These are phyloP conservation scores for Cinnamomum chago DNA, from an alignment of 164 flowering plant genomes.

Conservation along the genomic window DNA sequence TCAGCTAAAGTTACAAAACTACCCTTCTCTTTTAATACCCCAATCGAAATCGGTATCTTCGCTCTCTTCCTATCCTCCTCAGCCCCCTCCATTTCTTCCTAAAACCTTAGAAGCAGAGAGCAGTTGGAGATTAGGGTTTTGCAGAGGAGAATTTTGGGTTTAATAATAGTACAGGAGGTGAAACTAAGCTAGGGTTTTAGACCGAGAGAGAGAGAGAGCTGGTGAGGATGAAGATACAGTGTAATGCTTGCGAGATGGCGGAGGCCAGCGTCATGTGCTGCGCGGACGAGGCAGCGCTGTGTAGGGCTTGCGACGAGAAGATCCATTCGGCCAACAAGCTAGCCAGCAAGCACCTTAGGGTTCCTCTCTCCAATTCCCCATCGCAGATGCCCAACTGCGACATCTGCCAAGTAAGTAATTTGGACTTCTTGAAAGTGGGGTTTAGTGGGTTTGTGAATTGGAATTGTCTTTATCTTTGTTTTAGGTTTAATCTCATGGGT, in stretches of 20 bases:
- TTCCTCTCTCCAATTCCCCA: conserved; percentile 54
- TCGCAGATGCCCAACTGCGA: conserved; percentile 85
- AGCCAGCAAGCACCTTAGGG: conserved; percentile 83
- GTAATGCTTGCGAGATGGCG: conserved; percentile 81
- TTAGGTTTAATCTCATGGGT: no score
- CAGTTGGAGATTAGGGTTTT: not conserved
- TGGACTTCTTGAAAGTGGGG: not conserved
- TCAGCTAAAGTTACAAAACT: no score
- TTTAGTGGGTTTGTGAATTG: no score
- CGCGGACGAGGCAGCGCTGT: conserved; percentile 96
- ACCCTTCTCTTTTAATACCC: not conserved
- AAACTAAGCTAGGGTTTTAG: not conserved
- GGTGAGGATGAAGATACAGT: conserved; percentile 79
- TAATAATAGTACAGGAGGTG: not conserved
- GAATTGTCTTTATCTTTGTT: no score
- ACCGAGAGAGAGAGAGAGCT: not conserved
- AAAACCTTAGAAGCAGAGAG: not conserved
- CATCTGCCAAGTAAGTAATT: conserved; percentile 67
- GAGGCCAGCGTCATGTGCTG: conserved; percentile 88
- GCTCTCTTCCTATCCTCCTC: not conserved
- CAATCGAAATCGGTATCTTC: not conserved
- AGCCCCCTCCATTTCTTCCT: not conserved
- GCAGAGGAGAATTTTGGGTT: not conserved
- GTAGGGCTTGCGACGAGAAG: conserved; percentile 76
- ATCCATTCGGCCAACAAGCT: conserved; percentile 94